Evolutionary conservation across 345 rosid species (phyloP), one percentile per base, ranked within the genome.

Genomic region (Diplotaxis tenuifolia): DNA sequence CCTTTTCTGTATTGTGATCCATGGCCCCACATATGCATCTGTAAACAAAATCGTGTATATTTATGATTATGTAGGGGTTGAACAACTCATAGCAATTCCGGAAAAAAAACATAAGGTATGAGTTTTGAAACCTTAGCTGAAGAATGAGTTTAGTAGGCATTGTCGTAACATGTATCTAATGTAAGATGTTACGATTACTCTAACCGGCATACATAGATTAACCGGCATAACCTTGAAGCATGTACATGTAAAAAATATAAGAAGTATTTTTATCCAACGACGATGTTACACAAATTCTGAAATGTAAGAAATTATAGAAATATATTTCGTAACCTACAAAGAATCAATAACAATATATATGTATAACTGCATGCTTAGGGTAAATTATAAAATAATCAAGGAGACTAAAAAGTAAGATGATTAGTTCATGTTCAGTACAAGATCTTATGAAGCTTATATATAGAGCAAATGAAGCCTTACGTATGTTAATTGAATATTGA

Each of bases 11-110:
- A 90, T 76, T 90, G 90, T 16, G 94, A 90, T 76, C 96, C 96
- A 77, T 90, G 96, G 42, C 96, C 94, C 96, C 96, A 90, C 96
- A 88, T 88, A 75, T 90, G 96, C 96, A 90, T 90, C 93, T 90
- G 79, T 58, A 19, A 31, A 42, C 1, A 7, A 57, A 42, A 58
- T 23, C 62, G 47, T 40, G 25, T 23, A 52, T 12, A 18, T 36
- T 49, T 74, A 47, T 4, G 61, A 23, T 25, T 31, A 75, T 29
- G 22, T 55, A 69, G 56, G 57, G 23, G 38, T 54, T 64, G 10
- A 63, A 56, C 55, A 60, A 45, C 53, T 25, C 23, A 67, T 53
- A 40, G 9, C 34, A 65, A 45, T 58, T 61, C 22, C 6, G 12
- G 45, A 65, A 57, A 65, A 54, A 11, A 21, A 20, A 65, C 71